A percentile compares a stretch with the other conserved stretches of the same genome.
Conservation (phyloP, 371 early-diverging fungal genomes). For the Syncephalastrum contaminatum region DNA sequence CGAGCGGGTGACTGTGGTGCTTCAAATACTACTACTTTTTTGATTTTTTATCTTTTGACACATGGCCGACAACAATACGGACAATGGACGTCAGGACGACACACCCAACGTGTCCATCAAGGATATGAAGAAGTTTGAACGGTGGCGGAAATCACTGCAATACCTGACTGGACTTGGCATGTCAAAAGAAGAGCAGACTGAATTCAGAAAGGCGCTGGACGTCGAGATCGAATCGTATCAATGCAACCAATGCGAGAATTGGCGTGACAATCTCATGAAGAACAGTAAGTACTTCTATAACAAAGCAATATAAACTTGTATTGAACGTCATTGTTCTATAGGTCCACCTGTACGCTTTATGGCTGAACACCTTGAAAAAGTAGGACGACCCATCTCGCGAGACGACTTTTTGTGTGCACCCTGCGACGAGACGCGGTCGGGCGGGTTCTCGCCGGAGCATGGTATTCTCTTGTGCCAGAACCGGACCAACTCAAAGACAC, state of each 20-base stretch:
- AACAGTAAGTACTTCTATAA: conserved; percentile 49
- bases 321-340: conserved; percentile 15
- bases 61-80: not conserved
- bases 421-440: conserved; percentile 77
- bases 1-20: too few species aligned
- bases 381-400: conserved; percentile 62
- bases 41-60: not conserved
- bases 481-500: conserved; percentile 64
- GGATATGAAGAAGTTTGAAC: conserved; percentile 51
- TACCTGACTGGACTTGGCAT: conserved; percentile 67
- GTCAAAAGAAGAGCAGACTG: conserved; percentile 40
- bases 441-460: conserved; percentile 78
- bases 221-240: conserved; percentile 55
- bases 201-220: conserved; percentile 33
- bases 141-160: conserved; percentile 56
- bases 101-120: conserved; percentile 12
- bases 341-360: conserved; percentile 87
- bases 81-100: not conserved
- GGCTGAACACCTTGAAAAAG: conserved; percentile 69
- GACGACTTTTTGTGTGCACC: conserved; percentile 75
- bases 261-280: conserved; percentile 71
- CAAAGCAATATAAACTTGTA: not conserved
- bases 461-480: conserved; percentile 90
- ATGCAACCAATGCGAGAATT: conserved; percentile 64
- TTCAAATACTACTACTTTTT: too few species aligned